These are phyloP conservation scores for Chytriomyces confervae DNA, from an alignment of 192 early-diverging fungal species.

Conservation along the genomic window DNA sequence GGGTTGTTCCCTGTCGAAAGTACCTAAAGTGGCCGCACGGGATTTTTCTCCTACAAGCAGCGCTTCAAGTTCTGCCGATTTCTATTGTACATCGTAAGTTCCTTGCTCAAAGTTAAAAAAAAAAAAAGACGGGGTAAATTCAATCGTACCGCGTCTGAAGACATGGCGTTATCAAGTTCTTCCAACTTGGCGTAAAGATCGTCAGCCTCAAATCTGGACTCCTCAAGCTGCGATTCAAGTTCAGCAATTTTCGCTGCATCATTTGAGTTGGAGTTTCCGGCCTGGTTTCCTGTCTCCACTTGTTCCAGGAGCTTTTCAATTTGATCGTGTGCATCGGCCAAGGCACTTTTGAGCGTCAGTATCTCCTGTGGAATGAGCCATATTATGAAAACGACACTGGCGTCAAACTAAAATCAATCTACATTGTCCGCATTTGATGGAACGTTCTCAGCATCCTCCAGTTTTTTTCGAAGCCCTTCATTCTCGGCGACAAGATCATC, in stretches of 20 bases:
- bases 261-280: neutral
- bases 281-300: neutral
- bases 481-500: neutral
- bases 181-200: conserved; percentile 11
- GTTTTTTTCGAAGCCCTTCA: neutral
- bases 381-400: too few relatives aligned
- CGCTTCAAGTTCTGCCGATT: conserved; percentile 9
- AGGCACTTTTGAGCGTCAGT: neutral
- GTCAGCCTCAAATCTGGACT: neutral
- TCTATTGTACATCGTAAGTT: neutral
- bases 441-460: neutral
- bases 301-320: neutral
- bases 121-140: neutral
- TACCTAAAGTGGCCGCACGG: neutral
- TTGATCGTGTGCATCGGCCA: conserved; percentile 1
- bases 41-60: conserved; percentile 17
- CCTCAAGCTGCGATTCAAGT: conserved; percentile 4
- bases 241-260: conserved; percentile 20
- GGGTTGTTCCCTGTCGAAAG: neutral
- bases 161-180: conserved; percentile 8
- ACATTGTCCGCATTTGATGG: neutral
- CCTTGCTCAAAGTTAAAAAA: neutral
- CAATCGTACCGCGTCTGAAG: neutral
- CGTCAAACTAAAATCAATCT: too few relatives aligned
- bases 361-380: neutral